Conservation (phyloP, 1,139 yeast species). For the Taphrina communis region DNA sequence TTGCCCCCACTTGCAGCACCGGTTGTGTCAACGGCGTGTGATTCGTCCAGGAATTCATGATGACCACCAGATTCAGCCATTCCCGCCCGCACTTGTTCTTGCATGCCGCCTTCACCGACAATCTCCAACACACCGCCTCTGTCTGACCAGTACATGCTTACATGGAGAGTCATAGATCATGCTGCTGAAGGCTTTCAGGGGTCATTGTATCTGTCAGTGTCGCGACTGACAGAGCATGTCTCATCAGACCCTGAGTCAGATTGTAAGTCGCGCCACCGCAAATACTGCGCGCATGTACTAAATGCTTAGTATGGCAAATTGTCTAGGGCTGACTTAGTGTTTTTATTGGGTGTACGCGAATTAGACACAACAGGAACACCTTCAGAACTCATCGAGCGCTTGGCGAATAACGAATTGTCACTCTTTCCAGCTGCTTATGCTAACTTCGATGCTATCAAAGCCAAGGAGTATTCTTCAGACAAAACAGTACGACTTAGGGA, state of each 20-base stretch:
- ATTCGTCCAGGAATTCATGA: conserved; percentile 7
- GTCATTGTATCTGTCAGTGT: not conserved
- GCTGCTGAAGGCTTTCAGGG: not conserved
- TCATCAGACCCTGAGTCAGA: conserved; percentile 37
- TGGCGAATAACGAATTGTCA: conserved; percentile 27
- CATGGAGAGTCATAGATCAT: not conserved
- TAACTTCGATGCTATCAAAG: conserved; percentile 22
- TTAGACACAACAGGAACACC: conserved; percentile 27
- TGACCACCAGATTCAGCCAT: conserved; percentile 11
- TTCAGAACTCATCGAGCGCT: conserved; percentile 29
- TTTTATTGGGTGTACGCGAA: conserved; percentile 28
- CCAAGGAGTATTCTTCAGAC: conserved; percentile 11
- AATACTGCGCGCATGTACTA: not conserved
- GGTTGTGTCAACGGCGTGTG: conserved; percentile 5
- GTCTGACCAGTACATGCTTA: not conserved
- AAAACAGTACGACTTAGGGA: conserved; percentile 2
- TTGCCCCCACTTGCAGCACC: conserved; percentile 10
- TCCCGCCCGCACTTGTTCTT: not conserved
- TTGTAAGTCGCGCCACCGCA: conserved; percentile 16
- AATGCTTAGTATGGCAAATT: conserved; percentile 29
- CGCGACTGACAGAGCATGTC: conserved; percentile 24
- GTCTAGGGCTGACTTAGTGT: conserved; percentile 36
- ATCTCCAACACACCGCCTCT: not conserved
- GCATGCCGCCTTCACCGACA: conserved; percentile 3
- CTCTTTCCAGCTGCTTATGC: conserved; percentile 32